phyloP scores from a whole-genome alignment of 2,329 filamentous ascomycete genomes.

The Epicoccum nigrum region DNA sequence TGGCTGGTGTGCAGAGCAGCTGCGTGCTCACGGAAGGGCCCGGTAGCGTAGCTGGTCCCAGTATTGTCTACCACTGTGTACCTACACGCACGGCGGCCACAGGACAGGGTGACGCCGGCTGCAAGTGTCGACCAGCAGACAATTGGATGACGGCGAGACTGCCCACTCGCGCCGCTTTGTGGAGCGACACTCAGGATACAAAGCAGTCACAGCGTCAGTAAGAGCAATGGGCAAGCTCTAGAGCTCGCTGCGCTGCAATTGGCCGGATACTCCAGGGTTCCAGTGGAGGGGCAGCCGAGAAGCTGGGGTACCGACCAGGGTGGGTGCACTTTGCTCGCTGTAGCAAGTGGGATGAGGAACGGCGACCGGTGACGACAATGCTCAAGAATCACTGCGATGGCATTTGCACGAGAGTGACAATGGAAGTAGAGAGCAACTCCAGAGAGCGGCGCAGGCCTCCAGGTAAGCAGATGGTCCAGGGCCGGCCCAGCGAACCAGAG shows the following conservation, averaged over 20 bases:
- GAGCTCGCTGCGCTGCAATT: conserved; percentile 30
- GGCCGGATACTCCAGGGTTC: conserved; percentile 20
- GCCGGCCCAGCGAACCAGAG: conserved; percentile 34
- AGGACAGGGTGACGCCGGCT: conserved; percentile 7
- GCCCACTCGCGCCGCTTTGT: conserved; percentile 23
- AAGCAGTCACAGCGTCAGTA: conserved; percentile 37
- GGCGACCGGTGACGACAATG: neutral
- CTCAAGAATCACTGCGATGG: conserved; percentile 6
- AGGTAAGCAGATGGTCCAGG: conserved; percentile 25
- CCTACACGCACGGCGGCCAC: conserved; percentile 13
- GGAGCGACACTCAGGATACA: conserved; percentile 25
- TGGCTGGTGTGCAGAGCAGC: conserved; percentile 12
- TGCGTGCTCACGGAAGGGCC: conserved; percentile 22
- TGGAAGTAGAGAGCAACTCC: conserved; percentile 18
- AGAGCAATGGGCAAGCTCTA: conserved; percentile 34
- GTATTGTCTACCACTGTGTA: conserved; percentile 9
- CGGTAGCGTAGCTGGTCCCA: conserved; percentile 23
- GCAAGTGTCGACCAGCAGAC: conserved; percentile 10
- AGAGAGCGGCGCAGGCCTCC: conserved; percentile 22
- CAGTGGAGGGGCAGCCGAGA: conserved; percentile 23
- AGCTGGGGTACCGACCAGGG: conserved; percentile 19
- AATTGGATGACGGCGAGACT: conserved; percentile 7
- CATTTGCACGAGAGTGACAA: conserved; percentile 13
- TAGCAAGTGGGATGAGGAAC: neutral
- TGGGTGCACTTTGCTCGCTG: conserved; percentile 7